Evolutionary conservation across 73 alveolate species (phyloP), one percentile per base, ranked within the genome.

Genomic region (Urostyla sp.): DNA sequence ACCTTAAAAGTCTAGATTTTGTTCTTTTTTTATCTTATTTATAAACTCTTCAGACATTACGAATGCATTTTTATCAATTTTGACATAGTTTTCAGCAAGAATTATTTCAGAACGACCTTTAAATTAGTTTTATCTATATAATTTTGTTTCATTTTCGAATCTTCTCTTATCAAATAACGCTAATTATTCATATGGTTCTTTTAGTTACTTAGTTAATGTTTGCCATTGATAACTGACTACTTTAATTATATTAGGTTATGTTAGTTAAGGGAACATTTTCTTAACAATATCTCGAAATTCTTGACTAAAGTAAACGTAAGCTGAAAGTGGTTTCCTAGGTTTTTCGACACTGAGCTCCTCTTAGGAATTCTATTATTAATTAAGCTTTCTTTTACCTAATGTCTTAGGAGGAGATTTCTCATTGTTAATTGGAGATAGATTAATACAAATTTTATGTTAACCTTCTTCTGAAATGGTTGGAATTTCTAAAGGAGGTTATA

Each of bases 301-400:
- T 31, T 83, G 59, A 24, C 72, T 48, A 72, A 73, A 83, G 49
- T 83, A 83, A 35, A 56, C 58, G 35, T 73, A 73, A 2, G 92
- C 87, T 16, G 80, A 49, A 6, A 56, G 55, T 7, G 92, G 92
- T 35, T 67, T 72, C 36, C 36, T 73, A 10, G 92, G 92, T 54
- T 66, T 66, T 8, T 18, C 11, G 4, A 24, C 80, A 45, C 4
- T 18, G n/a, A 32, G 13, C 6, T 4, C 34, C 6, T 32, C 23
- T n/a, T n/a, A n/a, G n/a, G n/a, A n/a, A n/a, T n/a, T n/a, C n/a
- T n/a, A n/a, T n/a, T n/a, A n/a, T n/a, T n/a, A n/a, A n/a, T n/a
- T n/a, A n/a, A n/a, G n/a, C n/a, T n/a, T n/a, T n/a, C n/a, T n/a
- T n/a, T n/a, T n/a, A n/a, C n/a, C n/a, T n/a, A n/a, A n/a, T n/a